Conservation (phyloP, 2,329 filamentous ascomycete genomes). For the Colletotrichum neosansevieriae region DNA sequence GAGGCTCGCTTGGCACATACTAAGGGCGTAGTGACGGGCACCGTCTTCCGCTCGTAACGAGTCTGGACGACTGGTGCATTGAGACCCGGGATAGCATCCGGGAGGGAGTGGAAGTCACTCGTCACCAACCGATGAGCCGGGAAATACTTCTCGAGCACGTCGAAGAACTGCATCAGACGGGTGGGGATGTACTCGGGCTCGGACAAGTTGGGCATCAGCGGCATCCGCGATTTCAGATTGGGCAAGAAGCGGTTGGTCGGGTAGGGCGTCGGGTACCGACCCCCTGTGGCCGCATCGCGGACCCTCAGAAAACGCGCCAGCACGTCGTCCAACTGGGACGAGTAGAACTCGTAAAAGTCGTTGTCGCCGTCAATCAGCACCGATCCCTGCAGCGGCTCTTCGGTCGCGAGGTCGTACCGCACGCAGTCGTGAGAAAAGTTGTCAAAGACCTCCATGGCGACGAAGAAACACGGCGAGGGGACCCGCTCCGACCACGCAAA, state of each 20-base stretch:
- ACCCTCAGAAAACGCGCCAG: constrained; percentile 86
- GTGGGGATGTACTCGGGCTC: constrained; percentile 94
- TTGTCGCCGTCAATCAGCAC: constrained; percentile 87
- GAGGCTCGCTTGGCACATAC: constrained; percentile 63
- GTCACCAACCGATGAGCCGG: constrained; percentile 89
- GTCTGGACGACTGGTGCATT: constrained; percentile 98
- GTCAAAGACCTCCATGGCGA: constrained; percentile 98
- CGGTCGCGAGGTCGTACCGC: constrained; percentile 87
- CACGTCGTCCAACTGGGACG: constrained; percentile 81
- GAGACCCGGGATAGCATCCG: constrained; percentile 83
- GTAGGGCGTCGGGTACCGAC: constrained; percentile 73
- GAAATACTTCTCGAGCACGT: constrained; percentile 88
- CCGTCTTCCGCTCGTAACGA: constrained; percentile 85
- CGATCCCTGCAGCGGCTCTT: constrained; percentile 86
- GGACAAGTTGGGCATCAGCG: constrained; percentile 81
- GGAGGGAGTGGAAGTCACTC: constrained; percentile 89
- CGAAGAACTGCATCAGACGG: constrained; percentile 95
- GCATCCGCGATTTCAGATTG: constrained; percentile 72
- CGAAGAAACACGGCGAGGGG: constrained; percentile 95
- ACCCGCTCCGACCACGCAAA: constrained; percentile 94
- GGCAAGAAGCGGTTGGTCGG: constrained; percentile 66
- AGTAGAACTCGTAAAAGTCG: constrained; percentile 97
- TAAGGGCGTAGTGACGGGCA: constrained; percentile 90
- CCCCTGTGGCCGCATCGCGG: constrained; percentile 79
- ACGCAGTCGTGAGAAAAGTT: constrained; percentile 97